Conservation (phyloP, 371 early-diverging fungal genomes). For the Circinella minor region DNA sequence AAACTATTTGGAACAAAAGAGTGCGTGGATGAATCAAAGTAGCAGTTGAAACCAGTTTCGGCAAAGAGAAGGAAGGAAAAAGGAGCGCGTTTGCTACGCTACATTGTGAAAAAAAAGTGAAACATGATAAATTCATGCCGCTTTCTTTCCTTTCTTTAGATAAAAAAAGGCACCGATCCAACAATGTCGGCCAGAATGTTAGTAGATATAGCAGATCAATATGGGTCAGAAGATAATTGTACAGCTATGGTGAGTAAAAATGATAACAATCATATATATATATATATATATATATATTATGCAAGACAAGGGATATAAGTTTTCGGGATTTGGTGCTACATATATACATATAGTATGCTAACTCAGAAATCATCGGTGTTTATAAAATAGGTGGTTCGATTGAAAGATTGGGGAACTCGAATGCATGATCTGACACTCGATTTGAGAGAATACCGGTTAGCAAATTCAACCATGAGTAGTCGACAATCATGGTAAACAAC, state of each 20-base stretch:
- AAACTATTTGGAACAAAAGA: neutral
- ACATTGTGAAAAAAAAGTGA: neutral
- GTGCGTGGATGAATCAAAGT: too few species aligned
- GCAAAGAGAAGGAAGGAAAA: neutral
- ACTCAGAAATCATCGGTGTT: neutral
- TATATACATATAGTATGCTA: neutral
- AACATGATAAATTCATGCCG: neutral
- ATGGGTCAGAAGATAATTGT: conserved; percentile 80
- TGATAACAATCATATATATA: too few species aligned
- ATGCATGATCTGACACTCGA: conserved; percentile 76
- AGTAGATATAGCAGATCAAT: conserved; percentile 71
- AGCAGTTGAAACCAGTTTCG: too few species aligned
- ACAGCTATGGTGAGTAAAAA: conserved; percentile 61
- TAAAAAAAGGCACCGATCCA: conserved; percentile 63
- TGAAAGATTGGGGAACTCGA: conserved; percentile 77
- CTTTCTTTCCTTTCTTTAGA: conserved; percentile 24
- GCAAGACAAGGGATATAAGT: too few species aligned
- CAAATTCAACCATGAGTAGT: conserved; percentile 55
- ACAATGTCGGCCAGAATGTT: conserved; percentile 61
- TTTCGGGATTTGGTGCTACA: neutral
- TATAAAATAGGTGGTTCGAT: conserved; percentile 62
- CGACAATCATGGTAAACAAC: conserved; percentile 51
- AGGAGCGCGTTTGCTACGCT: neutral
- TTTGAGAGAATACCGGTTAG: conserved; percentile 64
- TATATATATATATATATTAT: too few species aligned